Percentiles rank a stretch among this genome's conserved stretches.
Evolutionary conservation across 352 stramenopile species (phyloP).

Genomic region (Phytophthora cactorum): DNA sequence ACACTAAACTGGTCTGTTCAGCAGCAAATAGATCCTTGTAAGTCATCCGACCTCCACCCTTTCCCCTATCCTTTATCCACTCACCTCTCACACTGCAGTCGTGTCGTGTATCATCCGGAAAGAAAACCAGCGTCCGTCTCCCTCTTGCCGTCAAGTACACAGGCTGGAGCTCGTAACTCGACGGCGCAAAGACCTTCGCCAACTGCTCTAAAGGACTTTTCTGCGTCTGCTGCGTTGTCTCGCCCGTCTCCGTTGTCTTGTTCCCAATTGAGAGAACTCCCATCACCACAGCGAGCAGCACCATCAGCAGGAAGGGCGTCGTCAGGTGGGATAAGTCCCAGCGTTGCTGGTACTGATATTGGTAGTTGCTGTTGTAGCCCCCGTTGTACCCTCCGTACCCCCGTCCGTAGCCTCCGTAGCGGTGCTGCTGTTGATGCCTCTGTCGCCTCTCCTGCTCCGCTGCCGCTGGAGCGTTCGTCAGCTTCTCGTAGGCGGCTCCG

Average conservation of each 20-base stretch:
- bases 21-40: background rate
- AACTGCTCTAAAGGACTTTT: conserved; percentile 55
- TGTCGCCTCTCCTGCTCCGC: conserved; percentile 19
- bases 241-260: conserved; percentile 22
- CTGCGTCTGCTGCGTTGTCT: conserved; percentile 4
- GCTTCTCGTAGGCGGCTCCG: conserved; percentile 68
- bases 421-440: conserved; percentile 55
- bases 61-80: background rate
- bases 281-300: conserved; percentile 47
- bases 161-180: conserved; percentile 67
- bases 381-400: conserved; percentile 8
- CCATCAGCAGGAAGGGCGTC: conserved; percentile 59
- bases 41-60: background rate
- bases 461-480: conserved; percentile 35
- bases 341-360: conserved; percentile 25
- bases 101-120: conserved; percentile 52
- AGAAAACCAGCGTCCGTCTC: conserved; percentile 67
- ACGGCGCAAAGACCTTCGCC: conserved; percentile 75
- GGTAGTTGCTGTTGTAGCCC: conserved; percentile 32
- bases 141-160: conserved; percentile 70
- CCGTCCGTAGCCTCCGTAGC: conserved; percentile 18
- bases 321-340: conserved; percentile 41
- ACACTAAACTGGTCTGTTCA: conserved; percentile 70
- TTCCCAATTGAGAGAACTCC: conserved; percentile 54
- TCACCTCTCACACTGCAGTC: conserved; percentile 64